A percentile compares a stretch with the other conserved stretches of the same genome.
Evolutionary conservation across 2,329 filamentous ascomycete species (phyloP).

Genomic region (Apiospora koreana): DNA sequence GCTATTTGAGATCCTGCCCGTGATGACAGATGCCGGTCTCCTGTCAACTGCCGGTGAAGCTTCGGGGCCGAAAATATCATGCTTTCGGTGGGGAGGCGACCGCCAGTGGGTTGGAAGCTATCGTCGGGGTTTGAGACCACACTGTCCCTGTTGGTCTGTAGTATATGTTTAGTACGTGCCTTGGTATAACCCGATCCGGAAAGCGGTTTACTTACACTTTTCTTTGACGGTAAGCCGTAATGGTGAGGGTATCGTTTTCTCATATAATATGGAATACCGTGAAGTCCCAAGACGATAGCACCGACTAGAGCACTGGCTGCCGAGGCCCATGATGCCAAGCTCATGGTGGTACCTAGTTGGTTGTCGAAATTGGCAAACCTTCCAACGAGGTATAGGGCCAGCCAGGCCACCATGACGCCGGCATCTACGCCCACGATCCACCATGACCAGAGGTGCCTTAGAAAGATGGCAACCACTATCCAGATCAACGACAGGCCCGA

Average conservation of each 20-base stretch:
- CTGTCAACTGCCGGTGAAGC: conserved; percentile 8
- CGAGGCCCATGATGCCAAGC: neutral
- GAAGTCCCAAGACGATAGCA: neutral
- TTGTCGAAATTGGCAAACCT: conserved; percentile 8
- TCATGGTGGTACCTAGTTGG: conserved; percentile 1
- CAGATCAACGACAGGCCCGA: conserved; percentile 2
- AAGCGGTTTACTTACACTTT: neutral
- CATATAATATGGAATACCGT: neutral
- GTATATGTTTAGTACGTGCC: neutral
- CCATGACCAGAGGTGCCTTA: conserved; percentile 10
- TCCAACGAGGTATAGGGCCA: neutral
- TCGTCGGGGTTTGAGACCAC: conserved; percentile 1
- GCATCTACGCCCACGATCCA: conserved; percentile 10
- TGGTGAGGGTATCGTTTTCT: neutral
- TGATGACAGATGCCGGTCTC: neutral
- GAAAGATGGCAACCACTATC: neutral
- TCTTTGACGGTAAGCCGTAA: neutral
- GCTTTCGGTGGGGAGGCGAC: conserved; percentile 9
- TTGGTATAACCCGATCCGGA: neutral
- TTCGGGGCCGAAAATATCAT: conserved; percentile 7
- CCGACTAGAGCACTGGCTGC: conserved; percentile 1
- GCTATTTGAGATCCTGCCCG: neutral
- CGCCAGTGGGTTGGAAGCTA: neutral
- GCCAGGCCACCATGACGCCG: conserved; percentile 2
- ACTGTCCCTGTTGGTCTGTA: neutral